These are phyloP conservation scores for Fusarium sterilihyphosum DNA, from an alignment of 2,329 filamentous ascomycete species.

Conservation along the genomic window DNA sequence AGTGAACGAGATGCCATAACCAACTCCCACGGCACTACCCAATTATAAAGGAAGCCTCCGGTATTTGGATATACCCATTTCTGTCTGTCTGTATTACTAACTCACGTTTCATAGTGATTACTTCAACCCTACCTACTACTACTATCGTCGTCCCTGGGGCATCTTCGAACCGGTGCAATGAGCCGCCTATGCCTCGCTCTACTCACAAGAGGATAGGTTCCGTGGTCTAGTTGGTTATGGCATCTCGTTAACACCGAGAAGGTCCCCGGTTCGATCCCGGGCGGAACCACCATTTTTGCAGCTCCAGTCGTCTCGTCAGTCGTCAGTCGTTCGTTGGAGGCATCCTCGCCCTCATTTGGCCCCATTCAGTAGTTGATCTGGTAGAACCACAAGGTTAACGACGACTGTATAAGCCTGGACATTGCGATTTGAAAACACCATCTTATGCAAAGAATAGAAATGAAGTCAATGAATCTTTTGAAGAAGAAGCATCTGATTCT, in stretches of 20 bases:
- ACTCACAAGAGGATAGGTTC: conserved; percentile 11
- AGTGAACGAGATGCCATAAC: neutral
- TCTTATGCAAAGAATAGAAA: neutral
- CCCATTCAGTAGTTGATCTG: neutral
- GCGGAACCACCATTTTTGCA: conserved; percentile 31
- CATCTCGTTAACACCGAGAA: conserved; percentile 44
- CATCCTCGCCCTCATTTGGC: neutral
- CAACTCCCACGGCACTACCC: neutral
- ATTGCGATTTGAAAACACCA: neutral
- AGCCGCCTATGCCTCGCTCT: neutral
- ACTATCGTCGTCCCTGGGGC: neutral
- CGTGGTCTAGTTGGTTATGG: conserved; percentile 42
- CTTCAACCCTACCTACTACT: neutral
- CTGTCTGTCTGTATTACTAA: neutral
- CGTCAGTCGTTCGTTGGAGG: neutral
- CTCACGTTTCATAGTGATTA: neutral
- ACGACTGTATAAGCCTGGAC: neutral
- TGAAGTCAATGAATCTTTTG: neutral
- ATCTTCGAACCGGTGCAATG: neutral
- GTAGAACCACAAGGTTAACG: neutral
- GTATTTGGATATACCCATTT: neutral
- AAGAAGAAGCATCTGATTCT: neutral
- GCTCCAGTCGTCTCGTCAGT: neutral
- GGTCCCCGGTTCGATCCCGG: conserved; percentile 44
- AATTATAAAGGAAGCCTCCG: neutral